Evolutionary conservation across 2,329 filamentous ascomycete genomes (phyloP).

Genomic region (Drechslerella coelobrocha): DNA sequence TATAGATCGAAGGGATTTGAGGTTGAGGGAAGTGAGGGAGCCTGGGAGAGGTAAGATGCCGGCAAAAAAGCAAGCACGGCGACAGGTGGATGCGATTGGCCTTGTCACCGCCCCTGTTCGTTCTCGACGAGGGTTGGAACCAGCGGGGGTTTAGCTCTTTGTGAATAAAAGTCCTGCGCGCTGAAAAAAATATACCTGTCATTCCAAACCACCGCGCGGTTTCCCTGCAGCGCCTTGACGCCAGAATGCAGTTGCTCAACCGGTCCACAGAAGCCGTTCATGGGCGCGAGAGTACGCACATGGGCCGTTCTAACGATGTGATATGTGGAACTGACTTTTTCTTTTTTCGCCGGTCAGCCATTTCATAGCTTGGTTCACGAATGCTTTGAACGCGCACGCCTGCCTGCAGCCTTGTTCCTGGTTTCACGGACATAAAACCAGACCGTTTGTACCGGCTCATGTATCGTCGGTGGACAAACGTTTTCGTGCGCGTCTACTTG

Average conservation of each 20-base stretch:
- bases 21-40: neutral
- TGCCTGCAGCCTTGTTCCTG: neutral
- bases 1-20: neutral
- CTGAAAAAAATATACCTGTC: constrained; percentile 8
- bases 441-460: neutral
- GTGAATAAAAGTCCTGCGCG: constrained; percentile 4
- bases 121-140: constrained; percentile 37
- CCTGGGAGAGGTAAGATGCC: neutral
- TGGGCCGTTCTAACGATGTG: neutral
- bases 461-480: neutral
- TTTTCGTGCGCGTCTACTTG: constrained; percentile 28
- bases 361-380: neutral
- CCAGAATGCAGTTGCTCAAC: too few species aligned
- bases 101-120: constrained; percentile 15
- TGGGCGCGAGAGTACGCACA: neutral
- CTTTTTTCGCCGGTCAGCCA: neutral
- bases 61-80: constrained; percentile 35
- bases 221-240: too few species aligned
- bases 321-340: neutral
- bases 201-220: too few species aligned
- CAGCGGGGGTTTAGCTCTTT: constrained; percentile 36
- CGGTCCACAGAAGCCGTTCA: too few species aligned
- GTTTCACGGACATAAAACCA: neutral
- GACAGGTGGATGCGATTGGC: constrained; percentile 15
- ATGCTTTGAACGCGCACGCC: neutral